Percentiles rank a stretch among this genome's conserved stretches.
Conservation (phyloP, 2,329 filamentous ascomycete species). For the Chalaropsis ovoidea region DNA sequence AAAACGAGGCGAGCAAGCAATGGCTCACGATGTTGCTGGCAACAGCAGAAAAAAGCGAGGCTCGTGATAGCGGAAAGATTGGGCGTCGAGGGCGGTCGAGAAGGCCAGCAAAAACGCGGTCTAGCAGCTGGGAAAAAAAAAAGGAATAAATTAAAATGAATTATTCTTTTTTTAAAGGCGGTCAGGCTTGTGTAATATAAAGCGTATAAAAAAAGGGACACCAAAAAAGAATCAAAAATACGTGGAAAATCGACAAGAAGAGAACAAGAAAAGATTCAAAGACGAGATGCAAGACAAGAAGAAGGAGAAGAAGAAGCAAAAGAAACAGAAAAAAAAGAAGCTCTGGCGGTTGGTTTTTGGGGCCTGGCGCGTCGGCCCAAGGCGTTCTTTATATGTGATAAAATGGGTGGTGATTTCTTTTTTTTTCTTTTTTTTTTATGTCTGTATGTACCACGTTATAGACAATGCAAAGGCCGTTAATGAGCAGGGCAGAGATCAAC, state of each 20-base stretch:
- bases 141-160: slow-evolving; percentile 3
- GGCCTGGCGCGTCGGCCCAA: not conserved
- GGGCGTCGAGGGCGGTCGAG: not conserved
- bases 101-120: not conserved
- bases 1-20: not conserved
- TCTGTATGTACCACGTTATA: not conserved
- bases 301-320: not conserved
- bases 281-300: not conserved
- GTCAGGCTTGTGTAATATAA: not conserved
- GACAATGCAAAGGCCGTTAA: no score
- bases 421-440: not conserved
- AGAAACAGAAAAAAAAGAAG: not conserved
- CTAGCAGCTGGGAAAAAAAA: not conserved
- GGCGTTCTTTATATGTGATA: not conserved
- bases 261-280: not conserved
- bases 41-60: not conserved
- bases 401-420: not conserved
- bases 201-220: not conserved
- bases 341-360: not conserved
- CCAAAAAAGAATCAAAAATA: not conserved
- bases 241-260: not conserved
- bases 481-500: not conserved
- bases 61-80: not conserved
- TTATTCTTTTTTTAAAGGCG: slow-evolving; percentile 7
- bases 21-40: not conserved